Conservation (phyloP, 1,284 basidiomycete genomes). For the Ustilago xerochloae region DNA sequence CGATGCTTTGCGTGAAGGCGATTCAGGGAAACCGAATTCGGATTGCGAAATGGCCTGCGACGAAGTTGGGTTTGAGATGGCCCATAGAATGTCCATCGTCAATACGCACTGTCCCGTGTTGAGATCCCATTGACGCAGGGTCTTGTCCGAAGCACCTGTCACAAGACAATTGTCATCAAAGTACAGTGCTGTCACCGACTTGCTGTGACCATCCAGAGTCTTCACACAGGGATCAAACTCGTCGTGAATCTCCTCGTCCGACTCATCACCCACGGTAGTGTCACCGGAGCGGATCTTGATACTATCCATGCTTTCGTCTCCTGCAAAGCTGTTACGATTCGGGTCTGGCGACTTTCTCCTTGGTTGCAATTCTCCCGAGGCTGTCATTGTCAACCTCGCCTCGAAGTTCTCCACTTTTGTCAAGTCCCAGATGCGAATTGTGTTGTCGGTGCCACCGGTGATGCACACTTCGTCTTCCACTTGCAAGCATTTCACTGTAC, state of each 20-base stretch:
- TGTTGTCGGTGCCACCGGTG: constrained; percentile 88
- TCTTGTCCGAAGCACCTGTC: constrained; percentile 97
- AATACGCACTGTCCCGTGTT: constrained; percentile 95
- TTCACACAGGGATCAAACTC: constrained; percentile 75
- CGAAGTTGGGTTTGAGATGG: constrained; percentile 89
- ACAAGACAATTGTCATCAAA: constrained; percentile 95
- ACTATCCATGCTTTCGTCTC: constrained; percentile 37
- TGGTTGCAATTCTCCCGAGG: constrained; percentile 44
- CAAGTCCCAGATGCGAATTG: constrained; percentile 71
- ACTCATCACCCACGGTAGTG: constrained; percentile 65
- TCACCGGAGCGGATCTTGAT: constrained; percentile 47
- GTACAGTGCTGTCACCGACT: constrained; percentile 89
- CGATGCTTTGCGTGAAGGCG: constrained; percentile 69
- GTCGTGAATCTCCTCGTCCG: constrained; percentile 69
- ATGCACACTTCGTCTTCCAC: constrained; percentile 92
- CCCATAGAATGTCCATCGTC: constrained; percentile 99
- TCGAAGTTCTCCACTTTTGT: constrained; percentile 65
- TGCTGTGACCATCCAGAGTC: constrained; percentile 88
- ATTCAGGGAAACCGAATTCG: constrained; percentile 62
- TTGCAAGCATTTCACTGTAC: constrained; percentile 84
- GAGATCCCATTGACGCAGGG: constrained; percentile 97
- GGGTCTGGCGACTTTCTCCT: constrained; percentile 27
- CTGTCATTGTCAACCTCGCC: constrained; percentile 51
- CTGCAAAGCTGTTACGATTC: constrained; percentile 14
- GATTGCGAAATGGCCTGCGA: constrained; percentile 69